Conservation (phyloP, 441 rosid species). For the Euphorbia schlechtendalii region DNA sequence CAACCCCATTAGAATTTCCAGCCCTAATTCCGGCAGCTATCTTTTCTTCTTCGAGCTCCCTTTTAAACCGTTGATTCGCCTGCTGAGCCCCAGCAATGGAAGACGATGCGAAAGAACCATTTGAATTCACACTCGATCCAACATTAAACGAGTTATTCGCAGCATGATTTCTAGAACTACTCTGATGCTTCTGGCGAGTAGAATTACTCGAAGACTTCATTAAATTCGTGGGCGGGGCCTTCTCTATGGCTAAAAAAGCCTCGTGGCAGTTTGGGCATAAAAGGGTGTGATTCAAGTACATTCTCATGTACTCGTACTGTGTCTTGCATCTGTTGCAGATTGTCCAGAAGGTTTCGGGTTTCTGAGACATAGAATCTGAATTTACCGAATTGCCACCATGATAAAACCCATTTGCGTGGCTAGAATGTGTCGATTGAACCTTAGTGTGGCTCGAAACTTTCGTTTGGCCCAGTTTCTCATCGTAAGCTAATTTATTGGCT, state of each 20-base stretch:
- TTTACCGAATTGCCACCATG: constrained; percentile 26
- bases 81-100: constrained; percentile 27
- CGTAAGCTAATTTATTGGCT: constrained; percentile 51
- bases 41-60: constrained; percentile 46
- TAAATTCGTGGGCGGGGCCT: constrained; percentile 47
- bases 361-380: constrained; percentile 29
- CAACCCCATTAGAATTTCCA: constrained; percentile 23
- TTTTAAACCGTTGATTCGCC: constrained; percentile 39
- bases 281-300: constrained; percentile 68
- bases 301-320: constrained; percentile 70
- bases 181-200: constrained; percentile 40
- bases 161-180: constrained; percentile 33
- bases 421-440: constrained; percentile 34
- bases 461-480: constrained; percentile 39
- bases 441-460: constrained; percentile 35
- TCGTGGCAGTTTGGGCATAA: constrained; percentile 67
- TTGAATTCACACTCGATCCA: constrained; percentile 20
- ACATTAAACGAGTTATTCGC: constrained; percentile 24
- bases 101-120: background rate
- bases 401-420: constrained; percentile 42
- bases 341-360: constrained; percentile 82
- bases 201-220: constrained; percentile 31
- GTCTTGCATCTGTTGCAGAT: constrained; percentile 64
- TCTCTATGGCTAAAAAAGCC: constrained; percentile 69
- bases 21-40: constrained; percentile 27